Evolutionary conservation across 1,284 basidiomycete genomes (phyloP).

Genomic region (Vanrija sp.): DNA sequence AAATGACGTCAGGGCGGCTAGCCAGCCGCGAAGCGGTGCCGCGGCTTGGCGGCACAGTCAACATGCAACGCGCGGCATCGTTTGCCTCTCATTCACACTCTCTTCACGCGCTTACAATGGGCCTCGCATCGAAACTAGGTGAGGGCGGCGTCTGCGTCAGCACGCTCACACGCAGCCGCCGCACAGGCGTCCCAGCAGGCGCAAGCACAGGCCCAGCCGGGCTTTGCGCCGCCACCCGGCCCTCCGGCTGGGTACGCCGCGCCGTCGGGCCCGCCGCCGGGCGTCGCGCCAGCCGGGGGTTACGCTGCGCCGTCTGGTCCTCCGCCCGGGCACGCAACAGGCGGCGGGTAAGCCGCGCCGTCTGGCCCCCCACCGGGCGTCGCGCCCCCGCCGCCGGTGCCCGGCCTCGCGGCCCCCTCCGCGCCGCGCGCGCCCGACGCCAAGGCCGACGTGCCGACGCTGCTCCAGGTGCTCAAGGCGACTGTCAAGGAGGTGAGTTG

Average conservation of each 20-base stretch:
- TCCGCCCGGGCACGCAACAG: not conserved
- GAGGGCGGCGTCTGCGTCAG: not conserved
- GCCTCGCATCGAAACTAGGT: constrained; percentile 1
- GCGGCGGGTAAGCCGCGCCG: not conserved
- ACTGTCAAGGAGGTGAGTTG: constrained; percentile 1
- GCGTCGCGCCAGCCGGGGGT: not conserved
- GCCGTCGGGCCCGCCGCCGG: not conserved
- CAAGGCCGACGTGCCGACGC: not conserved
- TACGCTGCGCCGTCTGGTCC: not conserved
- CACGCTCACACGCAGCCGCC: not conserved
- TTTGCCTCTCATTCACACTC: too few relatives aligned
- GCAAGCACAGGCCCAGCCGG: not conserved
- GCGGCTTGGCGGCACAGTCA: too few relatives aligned
- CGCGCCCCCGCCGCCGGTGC: not conserved
- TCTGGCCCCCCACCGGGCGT: too few relatives aligned
- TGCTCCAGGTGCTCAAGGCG: not conserved
- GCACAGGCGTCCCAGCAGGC: not conserved
- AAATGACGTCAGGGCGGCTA: too few relatives aligned
- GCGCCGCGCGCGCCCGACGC: not conserved
- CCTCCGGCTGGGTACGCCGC: not conserved
- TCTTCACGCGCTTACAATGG: not conserved
- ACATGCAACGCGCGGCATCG: too few relatives aligned
- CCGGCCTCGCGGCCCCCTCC: too few relatives aligned
- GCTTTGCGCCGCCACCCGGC: not conserved
- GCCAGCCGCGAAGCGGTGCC: too few relatives aligned